Evolutionary conservation across 176 grass and related monocot species (phyloP).

Genomic region (Pharus latifolius): DNA sequence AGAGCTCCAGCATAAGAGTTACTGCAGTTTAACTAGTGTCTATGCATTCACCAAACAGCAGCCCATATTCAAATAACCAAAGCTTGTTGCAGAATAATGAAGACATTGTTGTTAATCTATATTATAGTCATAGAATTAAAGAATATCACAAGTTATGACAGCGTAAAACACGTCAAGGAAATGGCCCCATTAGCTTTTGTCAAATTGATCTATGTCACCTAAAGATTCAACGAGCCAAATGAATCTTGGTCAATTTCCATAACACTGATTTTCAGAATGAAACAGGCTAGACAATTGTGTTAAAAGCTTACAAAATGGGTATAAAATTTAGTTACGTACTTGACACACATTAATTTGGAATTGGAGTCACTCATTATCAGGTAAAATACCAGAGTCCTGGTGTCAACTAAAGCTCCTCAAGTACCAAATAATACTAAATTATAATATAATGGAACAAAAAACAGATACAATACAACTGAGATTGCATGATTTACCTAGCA

Average conservation of each 20-base stretch:
- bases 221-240: too few relatives aligned
- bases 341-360: not conserved
- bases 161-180: not conserved
- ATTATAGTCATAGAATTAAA: too few relatives aligned
- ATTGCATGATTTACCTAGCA: slow-evolving; percentile 40
- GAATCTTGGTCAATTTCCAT: too few relatives aligned
- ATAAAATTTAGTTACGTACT: not conserved
- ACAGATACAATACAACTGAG: not conserved
- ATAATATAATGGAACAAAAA: not conserved
- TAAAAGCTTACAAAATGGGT: not conserved
- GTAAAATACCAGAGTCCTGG: not conserved
- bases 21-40: not conserved
- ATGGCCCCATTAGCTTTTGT: not conserved
- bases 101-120: too few relatives aligned
- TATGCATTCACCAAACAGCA: not conserved
- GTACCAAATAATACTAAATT: not conserved
- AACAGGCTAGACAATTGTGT: too few relatives aligned
- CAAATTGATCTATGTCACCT: not conserved
- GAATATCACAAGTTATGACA: too few relatives aligned
- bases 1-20: not conserved
- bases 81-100: not conserved
- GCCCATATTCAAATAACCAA: not conserved
- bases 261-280: too few relatives aligned
- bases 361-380: not conserved
- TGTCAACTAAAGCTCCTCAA: not conserved